A percentile compares a stretch with the other conserved stretches of the same genome.
phyloP scores from a whole-genome alignment of 495 filamentous ascomycete species.

The Geopyxis carbonaria region DNA sequence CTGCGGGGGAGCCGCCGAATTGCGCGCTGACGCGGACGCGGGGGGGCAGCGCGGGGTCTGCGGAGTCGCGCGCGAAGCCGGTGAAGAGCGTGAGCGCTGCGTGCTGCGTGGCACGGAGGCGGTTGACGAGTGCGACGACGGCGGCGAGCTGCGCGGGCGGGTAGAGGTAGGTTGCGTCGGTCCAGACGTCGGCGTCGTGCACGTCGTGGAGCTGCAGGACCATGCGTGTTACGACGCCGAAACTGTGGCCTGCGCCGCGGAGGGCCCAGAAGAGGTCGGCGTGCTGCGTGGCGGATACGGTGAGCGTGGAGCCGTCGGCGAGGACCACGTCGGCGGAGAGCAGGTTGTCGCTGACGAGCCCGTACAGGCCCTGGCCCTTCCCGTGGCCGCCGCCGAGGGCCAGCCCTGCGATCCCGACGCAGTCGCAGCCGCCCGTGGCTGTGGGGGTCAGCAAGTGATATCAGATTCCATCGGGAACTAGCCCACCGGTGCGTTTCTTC shows the following conservation, averaged over 20 bases:
- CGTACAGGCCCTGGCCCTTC: slow-evolving; percentile 24
- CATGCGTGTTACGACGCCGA: slow-evolving; percentile 31
- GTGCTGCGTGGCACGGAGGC: neutral
- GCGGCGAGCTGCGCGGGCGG: neutral
- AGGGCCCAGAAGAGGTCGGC: slow-evolving; percentile 33
- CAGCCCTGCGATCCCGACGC: slow-evolving; percentile 33
- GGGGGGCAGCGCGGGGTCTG: neutral
- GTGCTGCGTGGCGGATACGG: slow-evolving; percentile 25
- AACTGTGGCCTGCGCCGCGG: slow-evolving; percentile 33
- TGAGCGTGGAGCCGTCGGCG: slow-evolving; percentile 24
- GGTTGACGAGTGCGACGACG: slow-evolving; percentile 1
- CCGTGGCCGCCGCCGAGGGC: slow-evolving; percentile 28
- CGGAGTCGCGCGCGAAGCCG: neutral
- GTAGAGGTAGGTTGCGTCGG: neutral
- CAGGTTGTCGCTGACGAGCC: slow-evolving; percentile 28
- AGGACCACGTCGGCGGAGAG: slow-evolving; percentile 25
- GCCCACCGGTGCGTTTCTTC: slow-evolving; percentile 28
- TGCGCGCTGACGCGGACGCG: slow-evolving; percentile 5
- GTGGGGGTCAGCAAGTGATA: slow-evolving; percentile 5
- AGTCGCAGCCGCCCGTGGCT: slow-evolving; percentile 40
- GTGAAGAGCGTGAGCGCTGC: neutral
- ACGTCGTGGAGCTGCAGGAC: slow-evolving; percentile 7
- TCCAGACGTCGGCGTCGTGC: slow-evolving; percentile 2
- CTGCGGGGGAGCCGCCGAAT: too few relatives aligned
- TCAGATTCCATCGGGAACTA: neutral